Evolutionary conservation across 176 grass and related monocot species (phyloP).

Genomic region (Ananas comosus): DNA sequence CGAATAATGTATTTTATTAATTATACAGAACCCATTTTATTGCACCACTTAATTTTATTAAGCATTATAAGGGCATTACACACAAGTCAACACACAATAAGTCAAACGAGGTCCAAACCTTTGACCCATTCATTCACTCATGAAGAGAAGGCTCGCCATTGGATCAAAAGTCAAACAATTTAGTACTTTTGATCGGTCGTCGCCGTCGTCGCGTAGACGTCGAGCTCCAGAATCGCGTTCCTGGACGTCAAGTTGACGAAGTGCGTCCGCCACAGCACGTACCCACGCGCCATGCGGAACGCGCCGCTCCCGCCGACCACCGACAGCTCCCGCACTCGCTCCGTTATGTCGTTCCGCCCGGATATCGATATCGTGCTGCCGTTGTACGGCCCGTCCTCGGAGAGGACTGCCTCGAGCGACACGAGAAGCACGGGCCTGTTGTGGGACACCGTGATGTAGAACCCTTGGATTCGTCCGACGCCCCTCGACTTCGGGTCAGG

Average conservation of each 20-base stretch:
- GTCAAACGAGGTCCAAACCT: too few species aligned
- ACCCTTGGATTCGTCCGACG: slow-evolving; percentile 2
- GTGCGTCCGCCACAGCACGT: slow-evolving; percentile 11
- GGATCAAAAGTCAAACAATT: too few species aligned
- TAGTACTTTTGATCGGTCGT: too few species aligned
- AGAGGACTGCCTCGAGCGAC: slow-evolving; percentile 3
- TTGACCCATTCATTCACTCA: too few species aligned
- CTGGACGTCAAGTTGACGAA: slow-evolving; percentile 11
- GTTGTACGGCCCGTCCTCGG: slow-evolving; percentile 8
- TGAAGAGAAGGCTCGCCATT: too few species aligned
- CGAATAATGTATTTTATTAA: too few species aligned
- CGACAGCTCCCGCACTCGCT: slow-evolving; percentile 4
- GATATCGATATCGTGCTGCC: slow-evolving; percentile 11
- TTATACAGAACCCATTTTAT: too few species aligned
- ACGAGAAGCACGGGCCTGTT: background rate
- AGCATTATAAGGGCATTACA: too few species aligned
- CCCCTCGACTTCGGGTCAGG: background rate
- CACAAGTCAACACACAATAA: too few species aligned
- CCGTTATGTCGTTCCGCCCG: background rate
- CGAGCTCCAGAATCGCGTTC: slow-evolving; percentile 23
- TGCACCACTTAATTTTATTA: too few species aligned
- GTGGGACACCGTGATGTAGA: background rate
- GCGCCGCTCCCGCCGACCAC: slow-evolving; percentile 19
- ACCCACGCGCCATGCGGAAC: slow-evolving; percentile 26
- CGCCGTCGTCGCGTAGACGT: slow-evolving; percentile 1